Base-by-base conservation (phyloP, 306 rosid genomes). In the Carpinus viminea region DNA sequence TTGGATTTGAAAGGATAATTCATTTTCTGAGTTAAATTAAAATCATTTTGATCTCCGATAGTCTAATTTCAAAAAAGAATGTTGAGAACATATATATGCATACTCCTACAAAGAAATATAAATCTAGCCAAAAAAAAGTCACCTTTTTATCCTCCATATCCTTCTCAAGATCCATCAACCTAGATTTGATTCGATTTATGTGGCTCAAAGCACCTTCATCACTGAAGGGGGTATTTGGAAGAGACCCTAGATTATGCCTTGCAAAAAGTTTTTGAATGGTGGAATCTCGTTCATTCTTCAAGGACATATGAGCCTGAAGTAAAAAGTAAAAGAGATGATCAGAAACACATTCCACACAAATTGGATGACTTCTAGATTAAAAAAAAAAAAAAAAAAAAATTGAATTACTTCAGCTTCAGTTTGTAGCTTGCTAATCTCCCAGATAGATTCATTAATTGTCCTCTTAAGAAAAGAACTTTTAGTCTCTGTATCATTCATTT, bases 111-210 rank as follows among this genome's bases (percentile, higher is more conserved):
- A 59, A 50, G 13, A 61, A 2, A 66, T 45, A 41, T 20, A 74
- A 12, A 43, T 24, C 48, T n/a, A 53, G 73, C 72, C 54, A 21
- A 43, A 65, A 54, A 73, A 73, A 54, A 74, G 68, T 83, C 72
- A 92, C 98, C 97, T 89, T 95, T 85, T 90, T 92, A 75, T 90
- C 90, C 38, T 83, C 83, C 81, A 91, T 56, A 81, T 95, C 93
- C 84, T 85, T 95, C 74, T 86, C 93, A 55, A 92, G 93, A 89
- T 90, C 90, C 68, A 69, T 61, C 83, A 90, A 78, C 82, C 97
- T 88, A 45, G 90, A 92, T 48, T 85, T 86, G 87, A 91, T 82
- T 82, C 89, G 91, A 78, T 86, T 87, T 76, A 90, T 85, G 72
- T 91, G 88, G 85, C 87, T 91, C 65, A 75, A 73, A 83, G 88